Conservation (phyloP, 306 rosid genomes). For the Quercus variabilis region DNA sequence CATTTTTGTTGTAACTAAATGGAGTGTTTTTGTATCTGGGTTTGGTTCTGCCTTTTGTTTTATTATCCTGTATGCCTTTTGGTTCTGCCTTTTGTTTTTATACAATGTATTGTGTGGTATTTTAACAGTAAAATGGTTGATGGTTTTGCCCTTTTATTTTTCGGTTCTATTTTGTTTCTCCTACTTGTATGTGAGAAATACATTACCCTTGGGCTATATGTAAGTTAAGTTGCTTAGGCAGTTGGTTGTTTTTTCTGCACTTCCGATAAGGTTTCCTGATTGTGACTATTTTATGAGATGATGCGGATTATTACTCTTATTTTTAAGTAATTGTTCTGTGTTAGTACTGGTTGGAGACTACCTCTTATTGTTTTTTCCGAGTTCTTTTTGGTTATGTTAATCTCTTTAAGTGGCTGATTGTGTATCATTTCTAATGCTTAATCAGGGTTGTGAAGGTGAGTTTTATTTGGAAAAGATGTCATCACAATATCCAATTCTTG, state of each 20-base stretch:
- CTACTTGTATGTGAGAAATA: not conserved
- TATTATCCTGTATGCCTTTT: not conserved
- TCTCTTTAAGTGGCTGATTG: constrained; percentile 8
- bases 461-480: constrained; percentile 56
- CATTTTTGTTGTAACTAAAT: not conserved
- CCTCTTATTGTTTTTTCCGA: not conserved
- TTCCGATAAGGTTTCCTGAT: no score
- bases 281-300: not conserved
- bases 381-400: not conserved
- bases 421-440: not conserved
- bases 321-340: not conserved
- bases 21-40: not conserved
- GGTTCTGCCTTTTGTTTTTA: not conserved
- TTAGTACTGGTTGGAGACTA: not conserved
- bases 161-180: not conserved
- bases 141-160: not conserved
- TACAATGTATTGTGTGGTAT: not conserved
- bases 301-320: not conserved
- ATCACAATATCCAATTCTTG: constrained; percentile 60
- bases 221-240: not conserved
- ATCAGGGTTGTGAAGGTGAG: constrained; percentile 41
- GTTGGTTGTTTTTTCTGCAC: not conserved
- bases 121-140: not conserved
- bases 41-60: not conserved
- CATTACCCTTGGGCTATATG: not conserved